Percentiles rank a stretch among this genome's conserved stretches.
These are phyloP conservation scores for Phytophthora rubi DNA, from an alignment of 352 stramenopile species.

Conservation along the genomic window DNA sequence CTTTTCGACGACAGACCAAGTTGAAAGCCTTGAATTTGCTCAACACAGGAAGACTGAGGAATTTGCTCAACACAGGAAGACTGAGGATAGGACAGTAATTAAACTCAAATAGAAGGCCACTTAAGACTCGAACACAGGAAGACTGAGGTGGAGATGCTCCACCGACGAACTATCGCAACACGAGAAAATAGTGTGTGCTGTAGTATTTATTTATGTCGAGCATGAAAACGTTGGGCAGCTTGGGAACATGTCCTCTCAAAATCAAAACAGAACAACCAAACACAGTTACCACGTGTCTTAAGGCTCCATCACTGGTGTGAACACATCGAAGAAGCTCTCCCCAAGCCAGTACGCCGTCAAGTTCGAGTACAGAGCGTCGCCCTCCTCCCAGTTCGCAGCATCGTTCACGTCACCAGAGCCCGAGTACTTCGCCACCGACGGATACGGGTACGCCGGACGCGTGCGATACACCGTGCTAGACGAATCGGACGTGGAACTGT, in stretches of 20 bases:
- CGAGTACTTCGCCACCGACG: constrained; percentile 37
- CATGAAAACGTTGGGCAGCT: not conserved
- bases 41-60: too few species aligned
- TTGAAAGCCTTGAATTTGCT: too few species aligned
- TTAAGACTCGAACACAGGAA: too few species aligned
- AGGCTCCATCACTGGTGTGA: constrained; percentile 28
- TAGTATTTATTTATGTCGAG: not conserved
- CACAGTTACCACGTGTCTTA: not conserved
- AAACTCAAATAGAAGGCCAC: too few species aligned
- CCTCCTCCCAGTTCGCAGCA: constrained; percentile 30
- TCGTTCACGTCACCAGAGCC: constrained; percentile 31
- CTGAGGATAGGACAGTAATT: too few species aligned
- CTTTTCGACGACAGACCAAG: too few species aligned
- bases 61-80: too few species aligned
- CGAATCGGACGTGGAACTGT: constrained; percentile 12
- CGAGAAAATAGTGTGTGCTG: not conserved
- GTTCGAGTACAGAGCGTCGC: constrained; percentile 40
- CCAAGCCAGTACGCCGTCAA: constrained; percentile 36
- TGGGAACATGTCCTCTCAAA: not conserved
- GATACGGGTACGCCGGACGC: constrained; percentile 37
- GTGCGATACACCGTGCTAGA: constrained; percentile 26
- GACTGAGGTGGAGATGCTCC: too few species aligned
- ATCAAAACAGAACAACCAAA: not conserved
- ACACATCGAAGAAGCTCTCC: constrained; percentile 34
- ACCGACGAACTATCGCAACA: not conserved